A percentile compares a stretch with the other conserved stretches of the same genome.
phyloP scores from a whole-genome alignment of 1,284 basidiomycete species.

The Puccinia polysora region DNA sequence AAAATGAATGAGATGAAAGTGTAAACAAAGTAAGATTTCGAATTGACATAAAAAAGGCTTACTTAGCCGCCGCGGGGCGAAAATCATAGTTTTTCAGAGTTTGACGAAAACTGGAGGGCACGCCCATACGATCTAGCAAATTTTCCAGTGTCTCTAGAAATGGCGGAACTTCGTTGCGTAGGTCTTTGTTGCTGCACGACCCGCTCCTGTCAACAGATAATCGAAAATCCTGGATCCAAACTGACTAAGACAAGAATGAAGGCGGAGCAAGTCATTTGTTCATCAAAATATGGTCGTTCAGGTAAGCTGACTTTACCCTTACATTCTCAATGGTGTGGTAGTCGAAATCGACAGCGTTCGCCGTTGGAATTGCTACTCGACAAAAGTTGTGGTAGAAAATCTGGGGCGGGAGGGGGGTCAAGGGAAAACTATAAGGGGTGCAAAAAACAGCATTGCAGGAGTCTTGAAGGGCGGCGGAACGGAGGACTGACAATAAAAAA shows the following conservation, averaged over 20 bases:
- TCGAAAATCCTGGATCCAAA: conserved; percentile 43
- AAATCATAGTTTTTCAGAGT: conserved; percentile 27
- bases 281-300: not conserved
- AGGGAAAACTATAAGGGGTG: not conserved
- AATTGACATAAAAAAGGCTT: not conserved
- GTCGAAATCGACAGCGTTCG: conserved; percentile 36
- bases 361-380: conserved; percentile 38
- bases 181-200: not conserved
- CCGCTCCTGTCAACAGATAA: not conserved
- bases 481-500: conserved; percentile 39
- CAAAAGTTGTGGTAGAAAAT: conserved; percentile 27
- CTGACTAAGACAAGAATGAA: conserved; percentile 6
- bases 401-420: not conserved
- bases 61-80: conserved; percentile 31
- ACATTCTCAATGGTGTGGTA: conserved; percentile 38
- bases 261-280: not conserved
- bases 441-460: not conserved
- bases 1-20: not conserved
- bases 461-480: too few relatives aligned
- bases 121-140: conserved; percentile 26
- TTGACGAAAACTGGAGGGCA: conserved; percentile 20
- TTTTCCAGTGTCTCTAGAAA: conserved; percentile 16
- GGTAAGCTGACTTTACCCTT: not conserved
- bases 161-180: not conserved
- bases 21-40: not conserved